Evolutionary conservation across 2,329 filamentous ascomycete species (phyloP), one percentile per base, ranked within the genome.

Genomic region (Magnaporthales sp.): DNA sequence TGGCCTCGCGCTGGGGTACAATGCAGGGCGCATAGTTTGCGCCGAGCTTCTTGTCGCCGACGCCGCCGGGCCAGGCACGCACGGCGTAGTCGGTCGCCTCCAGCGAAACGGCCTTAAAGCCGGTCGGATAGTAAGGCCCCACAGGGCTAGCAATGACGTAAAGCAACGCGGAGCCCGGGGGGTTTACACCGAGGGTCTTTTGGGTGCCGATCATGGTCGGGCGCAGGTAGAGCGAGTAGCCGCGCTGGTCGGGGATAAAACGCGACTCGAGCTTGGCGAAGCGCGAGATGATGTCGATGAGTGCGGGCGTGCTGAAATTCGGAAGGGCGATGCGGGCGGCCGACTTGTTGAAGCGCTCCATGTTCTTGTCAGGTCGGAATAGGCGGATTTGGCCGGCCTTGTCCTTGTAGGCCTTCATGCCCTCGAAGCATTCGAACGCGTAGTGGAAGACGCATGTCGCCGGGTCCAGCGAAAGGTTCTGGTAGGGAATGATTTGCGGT

Each of bases 21-120:
- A 99, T 94, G 82, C 95, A 98, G 6, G 95, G 95, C n/a, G 95
- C 95, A 78, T 99, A 99, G 86, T 99, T 99, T 74, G 94, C 95
- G 69, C 95, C 95, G 38, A 99, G 88, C 83, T 99, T 99, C 87
- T 95, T 96, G 83, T 98, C 93, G 73, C 95, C 95, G 32, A 97
- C 94, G 76, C 95, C 95, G 68, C 95, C 95, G 62, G 95, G 95
- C 95, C 95, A 99, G 67, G 95, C 95, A 71, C 95, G 92, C 69
- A 97, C 93, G 66, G 94, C 94, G 78, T 97, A 97, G 80, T 96
- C 91, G 66, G 95, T 98, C 29, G 95, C 95, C 81, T 98, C 95
- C 66, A 99, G 86, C 1, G 91, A 93, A 64, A 99, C 87, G 68
- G 95, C 95, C 83, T 98, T 98, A 88, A 99, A 98, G 68, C 95